Percentiles rank a stretch among this genome's conserved stretches.
Conservation (phyloP, 2,329 filamentous ascomycete species). For the Incumbomyces lentus region DNA sequence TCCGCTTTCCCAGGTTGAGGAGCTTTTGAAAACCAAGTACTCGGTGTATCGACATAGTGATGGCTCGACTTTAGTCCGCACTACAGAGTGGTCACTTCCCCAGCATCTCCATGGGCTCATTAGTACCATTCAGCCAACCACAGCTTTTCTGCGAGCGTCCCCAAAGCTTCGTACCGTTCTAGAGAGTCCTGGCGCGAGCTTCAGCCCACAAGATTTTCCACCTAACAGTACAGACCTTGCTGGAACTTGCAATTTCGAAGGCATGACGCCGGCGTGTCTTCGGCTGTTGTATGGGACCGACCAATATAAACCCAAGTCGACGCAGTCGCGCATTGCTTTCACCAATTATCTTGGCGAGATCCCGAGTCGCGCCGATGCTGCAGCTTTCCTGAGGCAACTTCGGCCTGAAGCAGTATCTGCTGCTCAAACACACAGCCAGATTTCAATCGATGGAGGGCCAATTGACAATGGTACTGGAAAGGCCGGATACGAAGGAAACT, state of each 20-base stretch:
- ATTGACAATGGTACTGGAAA: constrained; percentile 27
- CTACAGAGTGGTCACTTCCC: constrained; percentile 49
- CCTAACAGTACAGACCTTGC: constrained; percentile 22
- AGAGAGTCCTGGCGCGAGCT: constrained; percentile 24
- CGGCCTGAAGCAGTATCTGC: constrained; percentile 27
- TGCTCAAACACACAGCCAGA: constrained; percentile 26
- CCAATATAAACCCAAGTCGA: constrained; percentile 39
- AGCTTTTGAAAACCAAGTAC: constrained; percentile 44
- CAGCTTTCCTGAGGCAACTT: constrained; percentile 29
- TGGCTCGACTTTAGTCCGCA: constrained; percentile 42
- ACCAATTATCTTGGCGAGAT: constrained; percentile 40
- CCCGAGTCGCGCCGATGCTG: constrained; percentile 37
- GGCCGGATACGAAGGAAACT: constrained; percentile 43
- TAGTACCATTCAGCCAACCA: constrained; percentile 51
- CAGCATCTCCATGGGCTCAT: constrained; percentile 47
- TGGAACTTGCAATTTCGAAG: constrained; percentile 41
- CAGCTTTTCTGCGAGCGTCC: constrained; percentile 43
- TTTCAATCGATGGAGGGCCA: constrained; percentile 27
- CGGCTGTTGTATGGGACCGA: constrained; percentile 45
- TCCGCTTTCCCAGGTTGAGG: constrained; percentile 42
- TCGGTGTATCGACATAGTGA: constrained; percentile 45
- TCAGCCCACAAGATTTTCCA: constrained; percentile 14
- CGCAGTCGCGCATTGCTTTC: constrained; percentile 36
- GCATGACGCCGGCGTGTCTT: constrained; percentile 45
- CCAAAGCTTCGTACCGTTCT: constrained; percentile 15